Conservation (phyloP, 108 stramenopile species). For the Cyclotella sp. region DNA sequence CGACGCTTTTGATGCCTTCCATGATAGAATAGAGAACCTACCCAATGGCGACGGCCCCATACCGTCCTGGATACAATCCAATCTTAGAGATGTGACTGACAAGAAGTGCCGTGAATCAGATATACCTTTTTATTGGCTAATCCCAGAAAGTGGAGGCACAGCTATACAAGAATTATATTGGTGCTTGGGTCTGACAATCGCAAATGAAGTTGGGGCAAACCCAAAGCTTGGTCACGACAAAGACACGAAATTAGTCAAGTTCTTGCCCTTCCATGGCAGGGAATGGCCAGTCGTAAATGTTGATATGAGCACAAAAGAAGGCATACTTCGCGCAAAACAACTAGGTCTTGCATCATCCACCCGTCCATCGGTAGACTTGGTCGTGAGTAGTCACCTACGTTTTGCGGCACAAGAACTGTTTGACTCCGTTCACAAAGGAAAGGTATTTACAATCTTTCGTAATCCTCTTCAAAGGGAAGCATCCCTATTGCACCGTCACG, state of each 20-base stretch:
- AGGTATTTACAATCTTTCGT: constrained; percentile 44
- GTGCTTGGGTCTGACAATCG: constrained; percentile 46
- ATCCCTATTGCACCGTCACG: not conserved
- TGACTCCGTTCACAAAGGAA: constrained; percentile 30
- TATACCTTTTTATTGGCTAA: constrained; percentile 46
- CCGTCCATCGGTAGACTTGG: constrained; percentile 25
- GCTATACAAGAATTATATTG: constrained; percentile 42
- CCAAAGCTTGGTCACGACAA: constrained; percentile 19
- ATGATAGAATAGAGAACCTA: not conserved
- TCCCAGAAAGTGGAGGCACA: constrained; percentile 39
- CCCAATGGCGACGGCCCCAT: not conserved
- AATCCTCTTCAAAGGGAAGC: constrained; percentile 33
- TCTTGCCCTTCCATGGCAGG: constrained; percentile 20
- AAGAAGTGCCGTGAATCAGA: constrained; percentile 23
- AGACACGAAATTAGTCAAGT: constrained; percentile 24
- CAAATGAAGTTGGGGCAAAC: constrained; percentile 49
- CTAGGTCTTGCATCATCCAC: constrained; percentile 33
- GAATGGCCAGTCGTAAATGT: constrained; percentile 47
- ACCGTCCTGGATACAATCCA: constrained; percentile 21
- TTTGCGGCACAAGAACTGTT: constrained; percentile 29
- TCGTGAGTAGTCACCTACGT: constrained; percentile 21
- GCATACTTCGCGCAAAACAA: constrained; percentile 41
- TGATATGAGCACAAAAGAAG: constrained; percentile 50
- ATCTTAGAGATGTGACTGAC: constrained; percentile 25
- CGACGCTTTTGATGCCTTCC: not conserved